Evolutionary conservation across 345 rosid species (phyloP).

Genomic region (Orychophragmus violaceus): DNA sequence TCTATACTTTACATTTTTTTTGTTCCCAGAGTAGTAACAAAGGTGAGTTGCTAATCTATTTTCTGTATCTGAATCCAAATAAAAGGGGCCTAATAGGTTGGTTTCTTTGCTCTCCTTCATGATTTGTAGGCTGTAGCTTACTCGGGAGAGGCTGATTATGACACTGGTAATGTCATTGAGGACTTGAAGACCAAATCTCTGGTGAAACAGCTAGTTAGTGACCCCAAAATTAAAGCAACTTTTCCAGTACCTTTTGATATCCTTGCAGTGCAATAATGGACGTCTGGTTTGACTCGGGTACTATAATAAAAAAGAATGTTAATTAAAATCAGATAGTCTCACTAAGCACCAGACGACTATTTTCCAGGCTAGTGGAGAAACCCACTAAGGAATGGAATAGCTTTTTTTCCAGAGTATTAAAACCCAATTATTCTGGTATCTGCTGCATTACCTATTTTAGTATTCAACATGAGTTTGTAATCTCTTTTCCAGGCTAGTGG

Average conservation of each 20-base stretch:
- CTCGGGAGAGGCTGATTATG: slow-evolving; percentile 83
- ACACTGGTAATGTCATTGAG: slow-evolving; percentile 70
- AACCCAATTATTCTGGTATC: too few species aligned
- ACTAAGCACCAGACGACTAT: too few species aligned
- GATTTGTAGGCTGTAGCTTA: slow-evolving; percentile 61
- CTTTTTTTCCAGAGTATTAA: too few species aligned
- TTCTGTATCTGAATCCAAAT: background rate
- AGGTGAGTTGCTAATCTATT: slow-evolving; percentile 37
- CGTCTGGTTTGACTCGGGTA: too few species aligned
- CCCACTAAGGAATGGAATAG: too few species aligned
- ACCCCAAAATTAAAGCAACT: slow-evolving; percentile 75
- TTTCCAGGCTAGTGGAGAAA: too few species aligned
- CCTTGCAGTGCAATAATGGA: slow-evolving; percentile 86
- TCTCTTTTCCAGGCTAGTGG: too few species aligned
- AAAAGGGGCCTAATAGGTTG: background rate
- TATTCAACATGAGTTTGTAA: too few species aligned
- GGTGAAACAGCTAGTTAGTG: slow-evolving; percentile 65
- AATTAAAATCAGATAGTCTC: too few species aligned
- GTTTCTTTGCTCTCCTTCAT: background rate
- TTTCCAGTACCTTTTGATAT: slow-evolving; percentile 79
- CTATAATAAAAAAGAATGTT: too few species aligned
- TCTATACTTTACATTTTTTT: slow-evolving; percentile 89
- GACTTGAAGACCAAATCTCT: slow-evolving; percentile 80
- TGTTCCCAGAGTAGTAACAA: slow-evolving; percentile 86
- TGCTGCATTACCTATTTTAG: too few species aligned